A percentile compares a stretch with the other conserved stretches of the same genome.
Evolutionary conservation across 345 rosid species (phyloP).

Genomic region (Citropsis articulata): DNA sequence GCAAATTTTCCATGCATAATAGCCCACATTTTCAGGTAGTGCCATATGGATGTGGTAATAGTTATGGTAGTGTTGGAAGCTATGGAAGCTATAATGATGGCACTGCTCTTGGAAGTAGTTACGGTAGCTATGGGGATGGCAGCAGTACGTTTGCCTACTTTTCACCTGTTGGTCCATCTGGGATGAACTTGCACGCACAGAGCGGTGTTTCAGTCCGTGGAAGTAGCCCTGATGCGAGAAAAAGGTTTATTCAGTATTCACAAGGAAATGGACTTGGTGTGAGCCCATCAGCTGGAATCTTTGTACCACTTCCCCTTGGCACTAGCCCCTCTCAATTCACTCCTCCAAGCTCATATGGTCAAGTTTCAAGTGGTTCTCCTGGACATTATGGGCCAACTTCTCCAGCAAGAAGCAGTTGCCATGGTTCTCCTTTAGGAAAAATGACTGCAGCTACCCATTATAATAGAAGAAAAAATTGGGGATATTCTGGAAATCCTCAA

Average conservation of each 20-base stretch:
- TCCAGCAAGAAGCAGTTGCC: slow-evolving; percentile 82
- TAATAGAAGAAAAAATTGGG: slow-evolving; percentile 77
- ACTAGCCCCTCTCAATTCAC: slow-evolving; percentile 97
- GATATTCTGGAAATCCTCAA: slow-evolving; percentile 73
- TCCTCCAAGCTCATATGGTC: slow-evolving; percentile 76
- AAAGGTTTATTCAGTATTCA: slow-evolving; percentile 63
- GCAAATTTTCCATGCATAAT: slow-evolving; percentile 62
- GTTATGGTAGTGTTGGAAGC: slow-evolving; percentile 96
- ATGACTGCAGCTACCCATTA: slow-evolving; percentile 71
- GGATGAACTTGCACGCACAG: slow-evolving; percentile 69
- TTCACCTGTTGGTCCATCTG: slow-evolving; percentile 89
- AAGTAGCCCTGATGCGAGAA: slow-evolving; percentile 92
- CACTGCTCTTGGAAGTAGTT: slow-evolving; percentile 73
- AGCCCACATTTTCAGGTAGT: slow-evolving; percentile 77
- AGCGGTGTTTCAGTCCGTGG: slow-evolving; percentile 76
- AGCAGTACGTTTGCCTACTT: slow-evolving; percentile 74
- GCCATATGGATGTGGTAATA: slow-evolving; percentile 68
- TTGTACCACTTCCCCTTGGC: slow-evolving; percentile 89
- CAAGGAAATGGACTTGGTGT: slow-evolving; percentile 87
- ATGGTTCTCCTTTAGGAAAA: slow-evolving; percentile 94
- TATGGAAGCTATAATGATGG: slow-evolving; percentile 94
- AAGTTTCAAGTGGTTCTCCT: slow-evolving; percentile 72
- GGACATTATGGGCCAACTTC: slow-evolving; percentile 97
- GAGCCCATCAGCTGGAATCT: slow-evolving; percentile 92
- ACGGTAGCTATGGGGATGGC: slow-evolving; percentile 89